Conservation (phyloP, 1,139 yeast species). For the Candida glucosophila region DNA sequence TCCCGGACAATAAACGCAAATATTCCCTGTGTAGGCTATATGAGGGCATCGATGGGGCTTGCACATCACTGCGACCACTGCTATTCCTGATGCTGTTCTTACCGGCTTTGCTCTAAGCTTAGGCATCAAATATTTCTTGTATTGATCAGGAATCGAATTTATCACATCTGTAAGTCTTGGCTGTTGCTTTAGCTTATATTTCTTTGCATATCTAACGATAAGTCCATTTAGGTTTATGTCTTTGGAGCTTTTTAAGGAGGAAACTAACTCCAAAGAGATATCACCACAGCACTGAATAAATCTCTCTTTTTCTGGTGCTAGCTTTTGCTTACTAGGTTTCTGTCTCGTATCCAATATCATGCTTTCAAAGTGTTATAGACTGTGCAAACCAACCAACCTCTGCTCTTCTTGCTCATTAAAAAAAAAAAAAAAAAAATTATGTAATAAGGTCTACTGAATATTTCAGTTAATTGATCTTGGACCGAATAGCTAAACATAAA, state of each 20-base stretch:
- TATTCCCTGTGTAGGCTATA: constrained; percentile 96
- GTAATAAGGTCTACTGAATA: too few species aligned
- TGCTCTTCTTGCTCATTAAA: too few species aligned
- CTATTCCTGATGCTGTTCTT: constrained; percentile 96
- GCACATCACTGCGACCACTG: constrained; percentile 99
- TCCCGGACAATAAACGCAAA: constrained; percentile 98
- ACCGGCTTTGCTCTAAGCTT: constrained; percentile 96
- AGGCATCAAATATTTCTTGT: constrained; percentile 84
- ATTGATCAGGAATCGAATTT: constrained; percentile 91
- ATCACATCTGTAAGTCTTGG: constrained; percentile 94
- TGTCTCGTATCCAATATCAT: too few species aligned
- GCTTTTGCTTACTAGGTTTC: constrained; percentile 42
- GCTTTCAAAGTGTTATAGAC: too few species aligned
- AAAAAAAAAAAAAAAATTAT: too few species aligned
- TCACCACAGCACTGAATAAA: constrained; percentile 91
- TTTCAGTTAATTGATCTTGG: too few species aligned
- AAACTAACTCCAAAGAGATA: constrained; percentile 79
- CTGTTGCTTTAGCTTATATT: constrained; percentile 83
- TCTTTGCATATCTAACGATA: constrained; percentile 77
- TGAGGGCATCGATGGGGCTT: constrained; percentile 99
- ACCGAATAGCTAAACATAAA: too few species aligned
- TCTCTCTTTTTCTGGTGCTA: constrained; percentile 85
- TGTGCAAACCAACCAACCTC: too few species aligned
- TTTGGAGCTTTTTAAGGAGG: constrained; percentile 62
- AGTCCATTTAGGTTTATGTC: constrained; percentile 89